phyloP scores from a whole-genome alignment of 805 yeast species.

The Nakazawaea ernobii region DNA sequence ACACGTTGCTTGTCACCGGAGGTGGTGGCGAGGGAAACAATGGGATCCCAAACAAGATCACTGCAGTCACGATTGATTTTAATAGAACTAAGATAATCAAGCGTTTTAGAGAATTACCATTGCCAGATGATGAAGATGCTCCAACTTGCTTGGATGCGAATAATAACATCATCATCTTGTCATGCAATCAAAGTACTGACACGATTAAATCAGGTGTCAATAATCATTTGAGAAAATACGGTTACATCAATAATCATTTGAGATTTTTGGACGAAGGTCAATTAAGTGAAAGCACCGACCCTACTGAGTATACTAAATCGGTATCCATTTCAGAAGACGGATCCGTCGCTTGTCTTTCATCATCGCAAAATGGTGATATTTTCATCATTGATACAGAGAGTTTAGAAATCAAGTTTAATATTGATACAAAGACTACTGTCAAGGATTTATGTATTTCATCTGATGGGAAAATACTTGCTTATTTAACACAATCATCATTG shows the following conservation, averaged over 20 bases:
- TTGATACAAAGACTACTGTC: constrained; percentile 46
- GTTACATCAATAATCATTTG: constrained; percentile 54
- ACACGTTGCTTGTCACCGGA: constrained; percentile 69
- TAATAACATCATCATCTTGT: constrained; percentile 53
- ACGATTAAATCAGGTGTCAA: constrained; percentile 57
- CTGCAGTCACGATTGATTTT: constrained; percentile 56
- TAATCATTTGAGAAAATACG: constrained; percentile 64
- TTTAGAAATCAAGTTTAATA: constrained; percentile 47
- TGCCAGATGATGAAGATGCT: constrained; percentile 70
- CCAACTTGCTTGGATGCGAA: constrained; percentile 74
- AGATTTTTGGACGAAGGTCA: constrained; percentile 58
- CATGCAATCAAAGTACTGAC: constrained; percentile 66
- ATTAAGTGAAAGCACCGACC: constrained; percentile 39
- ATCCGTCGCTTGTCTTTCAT: constrained; percentile 60
- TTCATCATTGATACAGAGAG: constrained; percentile 54
- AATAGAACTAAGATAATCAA: constrained; percentile 43
- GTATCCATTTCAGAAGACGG: constrained; percentile 54
- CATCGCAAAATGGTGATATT: constrained; percentile 54
- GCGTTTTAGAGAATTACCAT: constrained; percentile 55
- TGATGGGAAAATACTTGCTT: constrained; percentile 59
- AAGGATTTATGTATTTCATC: constrained; percentile 67
- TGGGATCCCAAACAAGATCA: constrained; percentile 80
- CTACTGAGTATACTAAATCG: constrained; percentile 59
- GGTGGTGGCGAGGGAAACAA: constrained; percentile 96
- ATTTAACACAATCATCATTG: constrained; percentile 47